Base-by-base conservation (phyloP, 2,329 filamentous ascomycete species). In the Aureobasidium uvarum region DNA sequence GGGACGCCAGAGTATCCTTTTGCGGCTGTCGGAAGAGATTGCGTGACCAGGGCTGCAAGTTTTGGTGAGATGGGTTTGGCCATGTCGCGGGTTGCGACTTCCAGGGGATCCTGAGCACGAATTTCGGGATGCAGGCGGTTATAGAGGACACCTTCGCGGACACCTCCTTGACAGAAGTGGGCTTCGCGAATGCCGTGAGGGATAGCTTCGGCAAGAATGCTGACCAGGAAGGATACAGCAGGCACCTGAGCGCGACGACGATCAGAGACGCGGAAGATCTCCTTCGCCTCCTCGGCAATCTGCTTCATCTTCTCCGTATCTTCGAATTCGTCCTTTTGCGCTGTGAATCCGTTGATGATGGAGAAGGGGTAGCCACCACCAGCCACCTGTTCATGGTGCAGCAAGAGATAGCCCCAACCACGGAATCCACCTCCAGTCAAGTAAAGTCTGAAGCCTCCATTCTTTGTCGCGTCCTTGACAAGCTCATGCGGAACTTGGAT, bases 341-440 rank as follows among this genome's bases (percentile, higher is more conserved):
- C 90, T 10, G 82, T 85, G 76, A 95, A 96, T 1, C 90, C 88
- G 68, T 92, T 93, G 74, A 95, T 89, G 25, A 89, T 87, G 0
- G 91, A 86, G 36, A 96, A 89, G 0, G 93, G 92, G 74, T 96
- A 96, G 0, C 91, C 91, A 64, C 83, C 80, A 56, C 90, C 83
- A 6, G 81, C 77, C 70, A 92, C 89, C 64, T 84, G 81, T 52
- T 91, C 84, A 8, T 81, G 77, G 71, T 94, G 90, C 89, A 96
- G 92, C 63, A 96, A 82, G 72, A 96, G 87, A 76, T 91, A 96
- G 6, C 92, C 93, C 81, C 95, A 96, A 18, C 93, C 93, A 45
- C 93, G 83, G 74, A 96, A 96, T 0, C 93, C 93, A 28, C 93
- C 93, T 52, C 93, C 93, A 68, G 90, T 96, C 66, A 97, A 86